Percentiles rank a stretch among this genome's conserved stretches.
These are phyloP conservation scores for Goffeauzyma gilvescens DNA, from an alignment of 768 basidiomycete genomes.

Conservation along the genomic window DNA sequence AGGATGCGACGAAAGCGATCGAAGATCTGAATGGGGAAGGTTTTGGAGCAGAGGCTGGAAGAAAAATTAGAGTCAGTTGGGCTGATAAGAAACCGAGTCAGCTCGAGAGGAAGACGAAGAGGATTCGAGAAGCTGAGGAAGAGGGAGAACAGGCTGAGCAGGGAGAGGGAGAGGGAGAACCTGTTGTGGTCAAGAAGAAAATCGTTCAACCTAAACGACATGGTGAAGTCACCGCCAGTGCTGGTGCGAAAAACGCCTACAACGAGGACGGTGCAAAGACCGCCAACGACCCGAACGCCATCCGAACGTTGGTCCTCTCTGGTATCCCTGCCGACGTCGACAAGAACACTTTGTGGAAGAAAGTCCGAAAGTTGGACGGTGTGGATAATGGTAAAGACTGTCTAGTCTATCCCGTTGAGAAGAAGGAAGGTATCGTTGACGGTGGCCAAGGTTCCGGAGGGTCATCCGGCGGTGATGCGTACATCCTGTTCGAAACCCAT, in stretches of 20 bases:
- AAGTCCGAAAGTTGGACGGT: slow-evolving; percentile 25
- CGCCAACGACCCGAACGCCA: slow-evolving; percentile 51
- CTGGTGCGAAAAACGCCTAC: not conserved
- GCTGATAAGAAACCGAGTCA: slow-evolving; percentile 61
- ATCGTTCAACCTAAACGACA: slow-evolving; percentile 13
- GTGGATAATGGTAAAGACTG: slow-evolving; percentile 13
- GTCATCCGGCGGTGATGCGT: slow-evolving; percentile 41
- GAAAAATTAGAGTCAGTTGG: slow-evolving; percentile 59
- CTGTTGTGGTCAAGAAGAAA: too few relatives aligned
- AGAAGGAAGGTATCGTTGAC: slow-evolving; percentile 6
- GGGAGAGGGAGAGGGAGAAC: too few relatives aligned
- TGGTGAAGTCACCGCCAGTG: not conserved
- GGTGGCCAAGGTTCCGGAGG: too few relatives aligned
- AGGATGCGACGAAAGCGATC: slow-evolving; percentile 64
- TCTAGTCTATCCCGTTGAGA: slow-evolving; percentile 22
- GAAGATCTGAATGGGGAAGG: slow-evolving; percentile 47
- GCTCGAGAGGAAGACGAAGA: not conserved
- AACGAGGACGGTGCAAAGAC: slow-evolving; percentile 6
- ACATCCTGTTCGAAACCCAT: slow-evolving; percentile 54
- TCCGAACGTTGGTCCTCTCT: slow-evolving; percentile 42
- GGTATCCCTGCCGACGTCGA: slow-evolving; percentile 30
- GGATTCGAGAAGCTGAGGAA: slow-evolving; percentile 2
- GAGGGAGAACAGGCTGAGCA: too few relatives aligned
- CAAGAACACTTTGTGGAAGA: slow-evolving; percentile 31
- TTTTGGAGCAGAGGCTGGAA: slow-evolving; percentile 43